Conservation (phyloP, 345 rosid species). For the Eucalyptus pauciflora region DNA sequence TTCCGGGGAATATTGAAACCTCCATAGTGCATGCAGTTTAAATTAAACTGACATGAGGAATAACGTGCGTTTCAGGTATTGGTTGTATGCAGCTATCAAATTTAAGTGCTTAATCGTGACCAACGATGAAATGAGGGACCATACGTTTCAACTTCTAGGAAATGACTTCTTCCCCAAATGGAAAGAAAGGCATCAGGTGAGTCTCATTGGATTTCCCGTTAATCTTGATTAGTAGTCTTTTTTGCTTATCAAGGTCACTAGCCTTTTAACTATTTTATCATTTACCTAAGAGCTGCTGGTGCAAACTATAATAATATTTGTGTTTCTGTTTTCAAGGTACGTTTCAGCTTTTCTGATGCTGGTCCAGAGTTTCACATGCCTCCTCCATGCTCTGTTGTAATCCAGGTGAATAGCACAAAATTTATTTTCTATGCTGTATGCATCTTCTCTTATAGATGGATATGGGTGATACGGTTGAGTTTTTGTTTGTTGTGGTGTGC, state of each 20-base stretch:
- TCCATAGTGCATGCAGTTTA: background rate
- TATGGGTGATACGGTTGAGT: background rate
- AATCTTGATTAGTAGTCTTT: background rate
- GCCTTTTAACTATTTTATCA: background rate
- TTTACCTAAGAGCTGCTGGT: background rate
- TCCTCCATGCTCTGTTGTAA: constrained; percentile 43
- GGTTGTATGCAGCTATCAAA: constrained; percentile 78
- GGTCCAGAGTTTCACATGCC: constrained; percentile 58
- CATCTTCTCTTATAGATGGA: background rate
- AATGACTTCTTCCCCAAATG: constrained; percentile 64
- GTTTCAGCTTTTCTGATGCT: constrained; percentile 32
- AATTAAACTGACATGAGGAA: background rate
- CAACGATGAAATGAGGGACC: constrained; percentile 80
- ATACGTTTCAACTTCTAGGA: constrained; percentile 63
- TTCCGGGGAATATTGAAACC: background rate
- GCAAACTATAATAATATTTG: background rate
- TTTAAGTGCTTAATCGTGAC: constrained; percentile 55
- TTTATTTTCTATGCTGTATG: background rate
- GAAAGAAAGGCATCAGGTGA: constrained; percentile 81
- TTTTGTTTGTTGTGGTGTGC: background rate
- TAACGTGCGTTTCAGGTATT: constrained; percentile 50
- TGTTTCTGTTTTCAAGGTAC: constrained; percentile 23
- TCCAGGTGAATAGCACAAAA: constrained; percentile 31
- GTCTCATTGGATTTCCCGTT: background rate
- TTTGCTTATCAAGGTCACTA: background rate